Percentiles rank a stretch among this genome's conserved stretches.
These are phyloP conservation scores for Immersiella caudata DNA, from an alignment of 495 filamentous ascomycete species.

Conservation along the genomic window DNA sequence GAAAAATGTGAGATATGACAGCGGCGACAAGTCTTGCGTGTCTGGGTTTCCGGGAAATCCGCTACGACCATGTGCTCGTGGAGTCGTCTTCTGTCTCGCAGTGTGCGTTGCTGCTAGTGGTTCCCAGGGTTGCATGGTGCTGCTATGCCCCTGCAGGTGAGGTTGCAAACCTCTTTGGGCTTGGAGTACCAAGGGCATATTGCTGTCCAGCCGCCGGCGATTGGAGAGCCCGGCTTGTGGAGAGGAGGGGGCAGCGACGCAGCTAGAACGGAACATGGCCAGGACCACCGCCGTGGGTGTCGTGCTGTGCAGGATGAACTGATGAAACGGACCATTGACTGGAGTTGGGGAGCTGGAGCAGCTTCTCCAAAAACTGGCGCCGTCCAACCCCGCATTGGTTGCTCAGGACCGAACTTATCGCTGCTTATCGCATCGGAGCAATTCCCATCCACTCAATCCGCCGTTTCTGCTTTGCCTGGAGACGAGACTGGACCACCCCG, in stretches of 20 bases:
- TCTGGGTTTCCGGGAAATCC: not conserved
- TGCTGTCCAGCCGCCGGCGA: not conserved
- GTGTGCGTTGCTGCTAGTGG: not conserved
- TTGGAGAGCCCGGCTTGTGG: not conserved
- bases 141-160: not conserved
- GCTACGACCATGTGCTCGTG: not conserved
- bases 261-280: not conserved
- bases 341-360: not conserved
- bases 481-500: not conserved
- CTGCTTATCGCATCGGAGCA: conserved; percentile 3
- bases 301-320: not conserved
- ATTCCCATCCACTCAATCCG: conserved; percentile 3
- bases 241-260: not conserved
- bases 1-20: not conserved
- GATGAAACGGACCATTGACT: not conserved
- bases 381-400: not conserved
- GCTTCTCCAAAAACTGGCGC: conserved; percentile 1
- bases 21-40: not conserved
- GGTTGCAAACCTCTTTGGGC: not conserved
- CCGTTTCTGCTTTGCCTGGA: not conserved
- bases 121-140: not conserved
- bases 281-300: not conserved
- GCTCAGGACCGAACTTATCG: not conserved
- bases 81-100: not conserved
- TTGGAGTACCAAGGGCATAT: not conserved